These are phyloP conservation scores for Plectosphaerella sp. DNA, from an alignment of 2,329 filamentous ascomycete genomes.

Conservation along the genomic window DNA sequence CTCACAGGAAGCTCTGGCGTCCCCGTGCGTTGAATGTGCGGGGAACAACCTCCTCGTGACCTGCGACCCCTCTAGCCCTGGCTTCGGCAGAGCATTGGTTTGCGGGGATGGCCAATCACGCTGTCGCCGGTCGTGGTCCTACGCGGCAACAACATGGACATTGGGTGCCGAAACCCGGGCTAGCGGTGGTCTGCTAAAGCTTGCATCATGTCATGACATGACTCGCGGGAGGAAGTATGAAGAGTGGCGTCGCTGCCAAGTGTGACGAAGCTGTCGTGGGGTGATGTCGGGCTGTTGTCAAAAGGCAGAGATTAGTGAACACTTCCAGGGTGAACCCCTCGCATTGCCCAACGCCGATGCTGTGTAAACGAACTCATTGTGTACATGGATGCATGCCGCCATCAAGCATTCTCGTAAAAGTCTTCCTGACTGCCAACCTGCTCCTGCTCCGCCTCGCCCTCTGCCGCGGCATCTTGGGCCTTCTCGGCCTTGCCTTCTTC, in stretches of 20 bases:
- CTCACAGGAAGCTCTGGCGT: background rate
- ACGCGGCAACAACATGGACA: too few relatives aligned
- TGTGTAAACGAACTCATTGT: background rate
- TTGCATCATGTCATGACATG: too few relatives aligned
- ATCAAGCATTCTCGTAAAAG: slow-evolving; percentile 41
- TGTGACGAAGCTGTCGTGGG: too few relatives aligned
- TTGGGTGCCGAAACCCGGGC: too few relatives aligned
- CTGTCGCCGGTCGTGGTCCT: background rate
- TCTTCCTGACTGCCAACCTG: slow-evolving; percentile 40
- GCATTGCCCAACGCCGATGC: slow-evolving; percentile 9
- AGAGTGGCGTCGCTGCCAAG: too few relatives aligned
- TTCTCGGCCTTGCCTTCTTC: slow-evolving; percentile 15
- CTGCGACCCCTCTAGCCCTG: background rate
- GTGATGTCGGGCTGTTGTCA: too few relatives aligned
- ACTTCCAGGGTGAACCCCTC: background rate
- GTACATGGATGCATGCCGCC: background rate
- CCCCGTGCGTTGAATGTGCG: background rate
- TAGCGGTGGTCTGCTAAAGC: too few relatives aligned
- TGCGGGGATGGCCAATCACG: slow-evolving; percentile 2
- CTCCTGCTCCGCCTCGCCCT: slow-evolving; percentile 14
- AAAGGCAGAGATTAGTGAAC: background rate
- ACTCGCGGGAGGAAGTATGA: too few relatives aligned
- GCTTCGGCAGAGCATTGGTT: background rate
- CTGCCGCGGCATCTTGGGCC: slow-evolving; percentile 12
- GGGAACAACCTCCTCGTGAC: too few relatives aligned